Evolutionary conservation across 306 rosid species (phyloP).

Genomic region (Acmispon strigosus): DNA sequence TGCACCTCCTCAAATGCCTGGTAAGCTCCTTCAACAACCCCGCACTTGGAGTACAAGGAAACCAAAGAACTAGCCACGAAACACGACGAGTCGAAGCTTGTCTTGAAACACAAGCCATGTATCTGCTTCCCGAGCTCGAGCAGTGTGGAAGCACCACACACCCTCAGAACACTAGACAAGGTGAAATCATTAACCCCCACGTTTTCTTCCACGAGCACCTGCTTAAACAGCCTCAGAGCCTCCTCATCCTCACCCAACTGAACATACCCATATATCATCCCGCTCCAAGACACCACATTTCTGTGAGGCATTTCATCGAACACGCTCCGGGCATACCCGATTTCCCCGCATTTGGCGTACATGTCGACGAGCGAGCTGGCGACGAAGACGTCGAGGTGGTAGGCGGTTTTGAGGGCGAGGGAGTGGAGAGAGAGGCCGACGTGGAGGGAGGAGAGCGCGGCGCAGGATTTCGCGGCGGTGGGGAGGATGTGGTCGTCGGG

Average conservation of each 20-base stretch:
- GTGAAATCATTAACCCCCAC: conserved; percentile 77
- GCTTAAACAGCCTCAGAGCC: conserved; percentile 54
- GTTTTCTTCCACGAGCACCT: conserved; percentile 29
- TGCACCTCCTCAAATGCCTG: conserved; percentile 52
- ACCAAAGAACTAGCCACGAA: conserved; percentile 81
- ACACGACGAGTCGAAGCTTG: conserved; percentile 54
- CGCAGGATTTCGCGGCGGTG: conserved; percentile 61
- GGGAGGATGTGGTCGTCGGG: conserved; percentile 74
- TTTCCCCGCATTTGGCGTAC: conserved; percentile 58
- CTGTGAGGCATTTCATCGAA: conserved; percentile 66
- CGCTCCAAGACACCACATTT: conserved; percentile 86
- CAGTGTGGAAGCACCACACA: conserved; percentile 54
- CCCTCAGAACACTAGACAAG: conserved; percentile 66
- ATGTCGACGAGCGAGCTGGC: conserved; percentile 67
- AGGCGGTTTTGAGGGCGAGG: conserved; percentile 51
- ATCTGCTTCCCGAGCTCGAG: conserved; percentile 71
- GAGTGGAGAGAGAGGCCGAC: conserved; percentile 45
- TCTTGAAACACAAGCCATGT: conserved; percentile 72
- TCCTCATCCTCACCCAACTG: conserved; percentile 62
- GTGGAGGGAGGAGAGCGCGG: conserved; percentile 36
- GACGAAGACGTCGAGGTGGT: conserved; percentile 51
- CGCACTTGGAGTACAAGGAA: conserved; percentile 69
- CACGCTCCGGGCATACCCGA: conserved; percentile 38
- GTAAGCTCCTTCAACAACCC: conserved; percentile 66
- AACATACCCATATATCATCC: conserved; percentile 71